Evolutionary conservation across 2,329 filamentous ascomycete species (phyloP).

Genomic region (Sporothrix dimorphospora): DNA sequence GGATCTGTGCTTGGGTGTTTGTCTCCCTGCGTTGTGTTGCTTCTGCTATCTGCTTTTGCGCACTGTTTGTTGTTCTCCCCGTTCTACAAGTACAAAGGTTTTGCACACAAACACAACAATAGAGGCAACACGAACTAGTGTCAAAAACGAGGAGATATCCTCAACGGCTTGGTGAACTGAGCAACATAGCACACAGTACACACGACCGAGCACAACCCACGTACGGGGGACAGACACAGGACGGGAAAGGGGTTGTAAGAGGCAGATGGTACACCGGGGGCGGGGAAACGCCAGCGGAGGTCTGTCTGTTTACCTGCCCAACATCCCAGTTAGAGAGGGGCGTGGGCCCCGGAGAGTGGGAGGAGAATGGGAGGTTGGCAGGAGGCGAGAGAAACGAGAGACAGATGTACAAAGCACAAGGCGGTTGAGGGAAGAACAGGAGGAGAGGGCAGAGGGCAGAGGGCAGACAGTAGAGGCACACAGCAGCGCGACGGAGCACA

Average conservation of each 20-base stretch:
- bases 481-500: neutral
- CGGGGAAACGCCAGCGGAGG: too few species aligned
- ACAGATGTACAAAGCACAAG: neutral
- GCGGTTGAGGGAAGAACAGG: neutral
- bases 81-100: neutral
- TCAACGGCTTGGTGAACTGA: conserved; percentile 18
- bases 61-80: neutral
- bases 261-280: too few species aligned
- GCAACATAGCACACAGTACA: neutral
- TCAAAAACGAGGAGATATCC: conserved; percentile 9
- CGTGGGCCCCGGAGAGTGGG: too few species aligned
- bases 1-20: neutral
- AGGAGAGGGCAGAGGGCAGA: neutral
- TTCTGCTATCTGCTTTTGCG: conserved; percentile 9
- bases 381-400: neutral
- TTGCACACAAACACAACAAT: neutral
- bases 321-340: too few species aligned
- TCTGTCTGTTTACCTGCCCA: too few species aligned
- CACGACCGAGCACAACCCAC: neutral
- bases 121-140: conserved; percentile 10
- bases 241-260: neutral
- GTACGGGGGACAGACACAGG: neutral
- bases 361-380: too few species aligned
- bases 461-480: neutral
- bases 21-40: neutral